These are phyloP conservation scores for Sporothrix schenckii DNA, from an alignment of 2,329 filamentous ascomycete genomes.

Conservation along the genomic window DNA sequence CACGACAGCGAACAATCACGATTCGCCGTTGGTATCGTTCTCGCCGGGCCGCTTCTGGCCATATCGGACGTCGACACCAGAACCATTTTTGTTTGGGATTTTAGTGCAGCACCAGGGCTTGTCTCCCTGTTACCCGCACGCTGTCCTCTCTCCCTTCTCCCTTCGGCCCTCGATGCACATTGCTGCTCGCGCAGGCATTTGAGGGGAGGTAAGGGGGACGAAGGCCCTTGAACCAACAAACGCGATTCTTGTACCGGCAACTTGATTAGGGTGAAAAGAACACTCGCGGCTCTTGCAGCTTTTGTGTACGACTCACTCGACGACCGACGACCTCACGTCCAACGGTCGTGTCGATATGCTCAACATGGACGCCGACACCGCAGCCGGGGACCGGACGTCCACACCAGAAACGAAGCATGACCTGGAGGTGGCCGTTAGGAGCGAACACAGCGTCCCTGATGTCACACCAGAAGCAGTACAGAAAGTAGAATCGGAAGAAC, in stretches of 20 bases:
- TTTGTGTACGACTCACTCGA: not conserved
- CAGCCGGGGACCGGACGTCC: not conserved
- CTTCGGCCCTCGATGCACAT: constrained; percentile 30
- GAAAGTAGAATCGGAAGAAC: not conserved
- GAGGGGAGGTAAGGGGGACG: constrained; percentile 30
- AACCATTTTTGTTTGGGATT: not conserved
- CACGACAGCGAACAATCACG: not conserved
- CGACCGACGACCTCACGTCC: not conserved
- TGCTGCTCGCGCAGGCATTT: constrained; percentile 28
- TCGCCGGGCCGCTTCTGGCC: not conserved
- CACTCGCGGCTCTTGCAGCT: not conserved
- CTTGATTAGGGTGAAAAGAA: not conserved
- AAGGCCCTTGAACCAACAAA: not conserved
- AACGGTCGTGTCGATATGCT: constrained; percentile 6
- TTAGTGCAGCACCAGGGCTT: not conserved
- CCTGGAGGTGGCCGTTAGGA: not conserved
- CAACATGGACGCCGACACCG: not conserved
- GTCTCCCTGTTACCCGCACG: constrained; percentile 10
- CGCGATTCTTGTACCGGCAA: not conserved
- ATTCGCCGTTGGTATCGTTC: not conserved
- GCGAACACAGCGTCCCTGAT: not conserved
- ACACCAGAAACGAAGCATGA: not conserved
- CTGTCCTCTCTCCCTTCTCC: constrained; percentile 23
- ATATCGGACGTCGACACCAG: not conserved
- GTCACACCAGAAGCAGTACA: not conserved